Base-by-base conservation (phyloP, 306 rosid species). In the Lathyrus tuberosus region DNA sequence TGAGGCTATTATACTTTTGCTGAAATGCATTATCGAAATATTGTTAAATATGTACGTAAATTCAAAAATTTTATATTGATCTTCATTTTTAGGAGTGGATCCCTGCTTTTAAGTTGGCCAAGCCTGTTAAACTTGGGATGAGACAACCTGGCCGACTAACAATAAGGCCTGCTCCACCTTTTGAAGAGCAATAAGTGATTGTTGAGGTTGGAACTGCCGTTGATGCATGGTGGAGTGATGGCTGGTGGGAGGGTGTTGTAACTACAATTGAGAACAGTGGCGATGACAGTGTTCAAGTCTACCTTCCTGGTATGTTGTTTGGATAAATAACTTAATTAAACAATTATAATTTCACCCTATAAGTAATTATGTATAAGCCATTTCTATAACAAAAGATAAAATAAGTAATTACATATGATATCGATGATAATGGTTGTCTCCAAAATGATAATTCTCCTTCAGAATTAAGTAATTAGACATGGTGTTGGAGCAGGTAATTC, bases 141-240 rank as follows among this genome's bases (percentile, higher is more conserved):
- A n/a, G n/a, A n/a, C n/a, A n/a, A 80, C 61, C 79, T n/a, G 86
- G 83, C 54, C 95, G 99, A 33, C 80, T 84, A n/a, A 86, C 88
- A 46, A 82, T 86, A 24, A 86, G 99, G 52, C 99, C 99, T 16
- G 83, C 85, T 54, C 97, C 87, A 66, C 76, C 81, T 68, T 4
- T 26, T 4, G 72, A 76, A 65, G 96, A 79, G 62, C 85, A 67
- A 79, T 88, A 80, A 73, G 77, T 71, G 54, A 81, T 61, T 22
- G 62, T 86, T 11, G 86, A 82, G 51, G 76, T 87, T 35, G 99
- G 99, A 65, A 76, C 75, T 57, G 95, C 96, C 38, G 86, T 94
- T 40, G 99, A 94, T 78, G 99, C 92, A 53, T 91, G 97, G 99
- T 94, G 99, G 99, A 91, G 99, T 42, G 99, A 94, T 74, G 99